Conservation (phyloP, 2,329 filamentous ascomycete genomes). For the Cercospora janseana region DNA sequence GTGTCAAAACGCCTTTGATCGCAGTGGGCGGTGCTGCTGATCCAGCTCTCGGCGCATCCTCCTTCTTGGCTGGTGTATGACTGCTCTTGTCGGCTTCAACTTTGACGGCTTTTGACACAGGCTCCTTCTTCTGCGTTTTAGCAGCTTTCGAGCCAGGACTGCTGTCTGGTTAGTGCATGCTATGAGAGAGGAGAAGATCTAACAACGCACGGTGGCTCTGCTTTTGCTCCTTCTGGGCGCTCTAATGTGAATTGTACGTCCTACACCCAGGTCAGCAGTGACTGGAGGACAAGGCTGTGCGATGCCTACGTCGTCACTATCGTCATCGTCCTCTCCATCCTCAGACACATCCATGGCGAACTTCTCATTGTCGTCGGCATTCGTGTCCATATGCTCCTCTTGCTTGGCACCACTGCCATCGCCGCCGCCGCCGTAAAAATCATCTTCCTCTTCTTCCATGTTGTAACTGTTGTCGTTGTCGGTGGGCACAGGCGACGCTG, state of each 20-base stretch:
- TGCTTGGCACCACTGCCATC: conserved; percentile 28
- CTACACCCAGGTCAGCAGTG: conserved; percentile 32
- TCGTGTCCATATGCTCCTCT: conserved; percentile 32
- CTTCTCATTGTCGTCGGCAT: conserved; percentile 29
- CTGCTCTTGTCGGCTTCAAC: conserved; percentile 17
- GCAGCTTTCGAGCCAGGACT: conserved; percentile 24
- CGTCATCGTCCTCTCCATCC: conserved; percentile 45
- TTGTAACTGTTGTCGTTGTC: not conserved
- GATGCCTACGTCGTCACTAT: conserved; percentile 40
- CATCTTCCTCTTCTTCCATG: conserved; percentile 55
- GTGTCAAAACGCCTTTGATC: conserved; percentile 38
- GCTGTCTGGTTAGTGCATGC: not conserved
- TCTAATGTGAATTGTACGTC: conserved; percentile 56
- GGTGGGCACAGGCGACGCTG: not conserved
- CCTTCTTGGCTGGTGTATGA: conserved; percentile 21
- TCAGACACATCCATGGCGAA: conserved; percentile 48
- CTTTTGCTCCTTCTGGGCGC: conserved; percentile 40
- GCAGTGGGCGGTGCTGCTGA: conserved; percentile 22
- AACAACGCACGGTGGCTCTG: conserved; percentile 29
- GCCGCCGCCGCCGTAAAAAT: conserved; percentile 45
- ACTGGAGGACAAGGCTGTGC: not conserved
- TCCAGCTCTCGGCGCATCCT: conserved; percentile 20
- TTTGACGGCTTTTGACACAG: conserved; percentile 14
- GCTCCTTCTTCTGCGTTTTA: conserved; percentile 21
- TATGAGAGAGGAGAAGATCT: not conserved